These are phyloP conservation scores for Talaromyces thailandensis DNA, from an alignment of 495 filamentous ascomycete species.

Conservation along the genomic window DNA sequence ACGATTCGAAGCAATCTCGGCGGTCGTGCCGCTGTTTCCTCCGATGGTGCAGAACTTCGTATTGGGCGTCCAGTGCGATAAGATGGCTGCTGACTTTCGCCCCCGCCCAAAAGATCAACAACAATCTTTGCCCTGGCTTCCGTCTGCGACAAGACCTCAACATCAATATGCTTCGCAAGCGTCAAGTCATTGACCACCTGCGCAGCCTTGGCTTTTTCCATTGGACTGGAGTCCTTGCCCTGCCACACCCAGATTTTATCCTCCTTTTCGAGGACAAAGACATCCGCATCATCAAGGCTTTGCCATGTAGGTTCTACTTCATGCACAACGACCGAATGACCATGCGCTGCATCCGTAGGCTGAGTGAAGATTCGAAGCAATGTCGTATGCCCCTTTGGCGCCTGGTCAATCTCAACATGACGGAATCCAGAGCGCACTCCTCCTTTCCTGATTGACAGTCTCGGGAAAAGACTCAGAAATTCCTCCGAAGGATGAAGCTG, in stretches of 20 bases:
- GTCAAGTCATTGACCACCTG: constrained; percentile 56
- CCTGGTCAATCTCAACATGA: constrained; percentile 41
- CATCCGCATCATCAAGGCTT: constrained; percentile 51
- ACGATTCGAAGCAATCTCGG: constrained; percentile 42
- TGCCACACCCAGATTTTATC: constrained; percentile 60
- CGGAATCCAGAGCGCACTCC: constrained; percentile 51
- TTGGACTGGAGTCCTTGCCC: constrained; percentile 50
- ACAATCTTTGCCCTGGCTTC: constrained; percentile 44
- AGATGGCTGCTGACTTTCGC: constrained; percentile 21
- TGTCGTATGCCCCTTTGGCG: constrained; percentile 25
- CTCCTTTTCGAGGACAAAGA: constrained; percentile 50
- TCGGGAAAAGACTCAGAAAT: constrained; percentile 48
- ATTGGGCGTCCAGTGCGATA: constrained; percentile 32
- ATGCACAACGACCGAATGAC: constrained; percentile 43
- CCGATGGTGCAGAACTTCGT: constrained; percentile 10
- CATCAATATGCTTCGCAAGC: constrained; percentile 49
- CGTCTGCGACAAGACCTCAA: constrained; percentile 50
- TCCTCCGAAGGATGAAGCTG: constrained; percentile 46
- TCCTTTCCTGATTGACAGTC: constrained; percentile 43
- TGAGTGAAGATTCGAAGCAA: constrained; percentile 52
- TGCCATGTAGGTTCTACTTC: constrained; percentile 54
- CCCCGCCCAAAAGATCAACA: constrained; percentile 46
- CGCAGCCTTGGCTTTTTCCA: constrained; percentile 56
- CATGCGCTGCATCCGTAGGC: constrained; percentile 24
- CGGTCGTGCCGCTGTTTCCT: constrained; percentile 8